Percentiles rank a stretch among this genome's conserved stretches.
These are phyloP conservation scores for Papiliotrema fonsecae DNA, from an alignment of 1,284 basidiomycete genomes.

Conservation along the genomic window DNA sequence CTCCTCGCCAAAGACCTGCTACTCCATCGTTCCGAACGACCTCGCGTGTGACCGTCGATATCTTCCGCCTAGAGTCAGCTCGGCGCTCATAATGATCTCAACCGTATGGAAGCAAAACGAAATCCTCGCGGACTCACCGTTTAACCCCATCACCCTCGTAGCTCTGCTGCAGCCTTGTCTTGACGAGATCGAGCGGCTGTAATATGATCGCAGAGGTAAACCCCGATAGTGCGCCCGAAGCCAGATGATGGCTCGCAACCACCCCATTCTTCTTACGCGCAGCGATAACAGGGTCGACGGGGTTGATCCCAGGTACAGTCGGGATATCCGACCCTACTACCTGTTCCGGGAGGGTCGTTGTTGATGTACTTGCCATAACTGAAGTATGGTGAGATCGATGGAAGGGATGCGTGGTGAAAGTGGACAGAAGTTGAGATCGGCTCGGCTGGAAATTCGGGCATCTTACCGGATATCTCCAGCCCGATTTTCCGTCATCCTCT, in stretches of 20 bases:
- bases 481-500: no score
- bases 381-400: no score
- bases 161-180: constrained; percentile 76
- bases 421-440: no score
- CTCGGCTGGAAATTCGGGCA: no score
- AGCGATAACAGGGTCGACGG: not conserved
- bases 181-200: constrained; percentile 67
- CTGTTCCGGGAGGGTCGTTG: no score
- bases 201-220: constrained; percentile 44
- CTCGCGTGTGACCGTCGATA: constrained; percentile 25
- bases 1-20: constrained; percentile 66
- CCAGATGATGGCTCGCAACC: constrained; percentile 42
- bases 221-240: constrained; percentile 45
- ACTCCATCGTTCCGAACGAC: constrained; percentile 49
- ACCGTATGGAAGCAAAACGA: not conserved
- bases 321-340: no score
- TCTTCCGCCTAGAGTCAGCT: constrained; percentile 18
- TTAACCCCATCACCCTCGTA: constrained; percentile 22
- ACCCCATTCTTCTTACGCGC: constrained; percentile 8
- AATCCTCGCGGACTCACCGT: constrained; percentile 16
- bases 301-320: no score
- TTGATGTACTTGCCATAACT: no score
- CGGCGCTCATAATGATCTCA: not conserved
- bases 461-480: no score
- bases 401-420: no score